These are phyloP conservation scores for Penicillium nordicum DNA, from an alignment of 2,329 filamentous ascomycete genomes.

Conservation along the genomic window DNA sequence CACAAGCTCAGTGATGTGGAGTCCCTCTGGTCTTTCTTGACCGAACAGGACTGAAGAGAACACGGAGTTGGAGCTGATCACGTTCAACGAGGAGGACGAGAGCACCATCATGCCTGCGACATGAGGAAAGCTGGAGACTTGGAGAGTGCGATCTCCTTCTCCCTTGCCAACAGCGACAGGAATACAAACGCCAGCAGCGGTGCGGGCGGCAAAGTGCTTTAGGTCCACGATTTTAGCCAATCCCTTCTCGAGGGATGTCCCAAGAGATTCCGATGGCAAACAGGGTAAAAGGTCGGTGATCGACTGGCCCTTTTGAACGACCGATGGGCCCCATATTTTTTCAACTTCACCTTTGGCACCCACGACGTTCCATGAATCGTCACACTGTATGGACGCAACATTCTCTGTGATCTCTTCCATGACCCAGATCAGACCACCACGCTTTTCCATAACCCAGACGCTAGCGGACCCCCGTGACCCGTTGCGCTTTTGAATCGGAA, in stretches of 20 bases:
- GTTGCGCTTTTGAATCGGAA: slow-evolving; percentile 94
- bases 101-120: slow-evolving; percentile 96
- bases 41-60: slow-evolving; percentile 93
- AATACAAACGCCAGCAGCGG: slow-evolving; percentile 72
- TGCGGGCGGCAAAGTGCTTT: slow-evolving; percentile 81
- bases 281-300: slow-evolving; percentile 75
- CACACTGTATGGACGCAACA: slow-evolving; percentile 70
- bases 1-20: slow-evolving; percentile 74
- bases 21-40: slow-evolving; percentile 75
- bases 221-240: slow-evolving; percentile 69
- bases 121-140: slow-evolving; percentile 91
- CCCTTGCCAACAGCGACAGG: slow-evolving; percentile 77
- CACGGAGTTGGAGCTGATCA: slow-evolving; percentile 91
- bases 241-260: slow-evolving; percentile 68
- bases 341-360: slow-evolving; percentile 71
- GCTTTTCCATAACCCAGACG: slow-evolving; percentile 98
- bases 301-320: slow-evolving; percentile 65
- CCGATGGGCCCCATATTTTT: slow-evolving; percentile 77
- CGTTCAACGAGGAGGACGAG: slow-evolving; percentile 69
- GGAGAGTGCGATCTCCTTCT: slow-evolving; percentile 66
- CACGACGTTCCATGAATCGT: slow-evolving; percentile 71
- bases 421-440: slow-evolving; percentile 91
- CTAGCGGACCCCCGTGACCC: slow-evolving; percentile 88
- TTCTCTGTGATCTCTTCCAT: slow-evolving; percentile 97
- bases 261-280: slow-evolving; percentile 68